Evolutionary conservation across 176 grass and related monocot species (phyloP), one percentile per base, ranked within the genome.

Genomic region (barley (Hordeum vulgare)): DNA sequence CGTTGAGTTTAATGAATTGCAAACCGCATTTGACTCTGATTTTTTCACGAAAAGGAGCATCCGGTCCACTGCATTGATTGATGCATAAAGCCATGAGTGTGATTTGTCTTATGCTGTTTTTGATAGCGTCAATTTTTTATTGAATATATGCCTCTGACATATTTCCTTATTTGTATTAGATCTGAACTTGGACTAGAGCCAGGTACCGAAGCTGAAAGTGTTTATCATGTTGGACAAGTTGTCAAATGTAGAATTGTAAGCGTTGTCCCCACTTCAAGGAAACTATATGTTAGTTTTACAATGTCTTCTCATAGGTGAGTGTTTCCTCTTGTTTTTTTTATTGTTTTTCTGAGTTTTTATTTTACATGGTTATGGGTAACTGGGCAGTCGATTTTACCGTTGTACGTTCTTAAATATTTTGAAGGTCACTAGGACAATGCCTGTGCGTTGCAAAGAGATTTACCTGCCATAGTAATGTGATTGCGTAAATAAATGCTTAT

Each of bases 221-320:
- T 90, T 60, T 95, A 91, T 83, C 90, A 98, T 77, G 77, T 95
- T 86, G 96, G 96, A 33, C 96, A 98, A 88, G 96, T 93, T 61
- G 85, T 98, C 39, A 98, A 95, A 90, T 98, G 96, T 86, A 95
- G 96, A 91, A 90, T 95, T 93, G 76, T 86, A 41, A 88, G 80
- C 86, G 79, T 86, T 80, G 76, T 75, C 65, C 66, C 90, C 72
- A 17, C 92, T 89, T 90, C 90, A 71, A 93, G 89, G 82, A 98
- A 84, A 91, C 88, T 98, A 80, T 93, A 65, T 74, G 71, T 84
- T 85, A 98, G 93, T 86, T 98, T 98, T 74, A 20, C 91, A 41
- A 90, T 81, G 74, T 95, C 87, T 85, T 40, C 87, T 65, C 91
- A 88, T 85, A 98, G 93, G 96, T 95, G 53, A 84, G 35, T 79